Base-by-base conservation (phyloP, 768 basidiomycete species). In the Russula compacta region DNA sequence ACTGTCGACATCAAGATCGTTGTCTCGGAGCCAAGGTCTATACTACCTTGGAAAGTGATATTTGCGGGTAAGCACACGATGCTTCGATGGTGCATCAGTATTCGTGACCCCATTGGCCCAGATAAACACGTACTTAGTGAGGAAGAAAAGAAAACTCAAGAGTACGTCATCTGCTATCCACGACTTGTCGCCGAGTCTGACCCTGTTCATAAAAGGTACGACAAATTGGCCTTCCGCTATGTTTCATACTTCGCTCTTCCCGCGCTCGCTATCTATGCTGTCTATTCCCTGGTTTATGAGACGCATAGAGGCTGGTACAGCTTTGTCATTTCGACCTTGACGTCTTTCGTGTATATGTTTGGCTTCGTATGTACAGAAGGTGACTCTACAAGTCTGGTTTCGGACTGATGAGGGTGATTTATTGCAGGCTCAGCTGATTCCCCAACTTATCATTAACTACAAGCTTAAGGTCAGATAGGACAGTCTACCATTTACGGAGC, bases 61-160 rank as follows among this genome's bases (percentile, higher is more conserved):
- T 84, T 98, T 68, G 89, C 85, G 76, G 90, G 92, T 89, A 71
- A 60, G 76, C 59, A 14, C 58, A 60, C 60, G 66, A 59, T 52
- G 60, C 64, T 39, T 62, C 39, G 44, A 50, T 63, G 47, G 38
- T 48, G 17, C 21, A 51, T 58, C 53, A 24, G 48, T 42, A 35
- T 40, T 65, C 14, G 65, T 56, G 67, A 42, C 48, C 48, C n/a
- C 29, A 17, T 52, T 44, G 33, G 54, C 53, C 53, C 60, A 79
- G 97, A 98, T 77, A 98, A 98, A 73, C 94, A 98, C 70, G 86
- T 94, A 54, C 79, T 98, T n/a, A 89, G 80, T 65, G 95, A 97
- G 69, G 95, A 98, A 69, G 97, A 99, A 76, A 94, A 89, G 79
- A 95, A 89, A 75, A 98, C 95, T 10, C 94, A 98, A 72, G 93